These are phyloP conservation scores for Parasitella parasitica DNA, from an alignment of 371 early-diverging fungal genomes.

Conservation along the genomic window DNA sequence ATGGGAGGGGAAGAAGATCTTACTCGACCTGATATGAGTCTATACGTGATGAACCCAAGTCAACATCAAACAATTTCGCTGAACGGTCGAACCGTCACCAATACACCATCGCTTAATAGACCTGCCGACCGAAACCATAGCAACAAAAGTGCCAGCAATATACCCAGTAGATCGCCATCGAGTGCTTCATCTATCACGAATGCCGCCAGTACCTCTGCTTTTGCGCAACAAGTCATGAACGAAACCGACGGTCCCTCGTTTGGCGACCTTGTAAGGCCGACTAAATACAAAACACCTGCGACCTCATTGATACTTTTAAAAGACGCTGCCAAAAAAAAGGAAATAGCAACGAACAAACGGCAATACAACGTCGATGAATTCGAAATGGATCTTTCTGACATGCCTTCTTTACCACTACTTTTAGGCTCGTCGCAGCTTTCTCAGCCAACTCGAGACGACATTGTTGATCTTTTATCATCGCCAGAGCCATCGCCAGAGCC, in stretches of 20 bases:
- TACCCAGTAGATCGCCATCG: background rate
- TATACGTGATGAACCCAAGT: constrained; percentile 12
- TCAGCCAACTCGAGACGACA: background rate
- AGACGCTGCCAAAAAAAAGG: background rate
- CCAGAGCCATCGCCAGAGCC: constrained; percentile 11
- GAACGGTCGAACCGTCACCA: constrained; percentile 3
- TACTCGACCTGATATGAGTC: constrained; percentile 9
- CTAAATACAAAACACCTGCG: background rate
- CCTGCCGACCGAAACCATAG: background rate
- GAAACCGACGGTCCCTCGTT: background rate
- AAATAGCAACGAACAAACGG: background rate
- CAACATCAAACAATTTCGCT: constrained; percentile 8
- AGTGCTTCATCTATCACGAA: background rate
- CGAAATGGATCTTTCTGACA: background rate
- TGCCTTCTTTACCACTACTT: background rate
- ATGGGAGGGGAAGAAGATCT: background rate
- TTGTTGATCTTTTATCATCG: constrained; percentile 14
- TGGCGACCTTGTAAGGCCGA: background rate
- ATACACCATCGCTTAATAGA: background rate
- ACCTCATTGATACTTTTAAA: background rate
- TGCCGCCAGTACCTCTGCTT: background rate
- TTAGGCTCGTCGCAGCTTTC: background rate
- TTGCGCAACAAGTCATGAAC: constrained; percentile 1
- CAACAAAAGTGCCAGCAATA: background rate
- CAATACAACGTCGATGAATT: constrained; percentile 4